Percentiles rank a stretch among this genome's conserved stretches.
Conservation (phyloP, 2,329 filamentous ascomycete species). For the Arthrobotrys entomopaga region DNA sequence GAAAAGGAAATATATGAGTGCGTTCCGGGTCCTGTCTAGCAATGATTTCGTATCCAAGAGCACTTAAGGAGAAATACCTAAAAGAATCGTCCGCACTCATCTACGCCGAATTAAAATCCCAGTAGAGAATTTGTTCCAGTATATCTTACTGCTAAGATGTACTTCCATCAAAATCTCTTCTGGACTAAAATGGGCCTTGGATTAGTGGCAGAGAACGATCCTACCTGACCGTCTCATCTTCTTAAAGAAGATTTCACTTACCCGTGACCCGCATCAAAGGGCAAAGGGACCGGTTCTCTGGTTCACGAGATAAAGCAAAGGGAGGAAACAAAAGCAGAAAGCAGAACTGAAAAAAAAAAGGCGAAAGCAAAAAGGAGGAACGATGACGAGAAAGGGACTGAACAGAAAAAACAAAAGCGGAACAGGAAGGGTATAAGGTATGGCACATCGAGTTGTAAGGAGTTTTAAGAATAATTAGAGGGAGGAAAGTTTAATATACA, state of each 20-base stretch:
- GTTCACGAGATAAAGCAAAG: not conserved
- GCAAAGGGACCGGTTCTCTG: constrained; percentile 3
- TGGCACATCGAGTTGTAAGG: too few relatives aligned
- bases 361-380: too few relatives aligned
- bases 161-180: constrained; percentile 43
- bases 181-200: not conserved
- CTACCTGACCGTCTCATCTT: constrained; percentile 19
- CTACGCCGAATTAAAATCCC: constrained; percentile 5
- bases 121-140: constrained; percentile 36
- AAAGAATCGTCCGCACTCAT: constrained; percentile 3
- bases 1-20: not conserved
- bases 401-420: not conserved
- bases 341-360: not conserved
- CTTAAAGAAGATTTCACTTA: constrained; percentile 25
- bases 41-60: constrained; percentile 30
- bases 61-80: constrained; percentile 19
- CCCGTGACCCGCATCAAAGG: constrained; percentile 19
- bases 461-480: not conserved
- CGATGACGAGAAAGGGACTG: not conserved
- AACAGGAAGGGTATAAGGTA: constrained; percentile 1
- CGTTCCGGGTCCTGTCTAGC: constrained; percentile 26
- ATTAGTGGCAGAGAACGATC: constrained; percentile 7
- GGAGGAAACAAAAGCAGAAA: constrained; percentile 1
- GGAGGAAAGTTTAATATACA: not conserved
- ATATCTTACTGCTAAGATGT: constrained; percentile 9